Conservation (phyloP, 345 rosid genomes). For the Brassica incana region DNA sequence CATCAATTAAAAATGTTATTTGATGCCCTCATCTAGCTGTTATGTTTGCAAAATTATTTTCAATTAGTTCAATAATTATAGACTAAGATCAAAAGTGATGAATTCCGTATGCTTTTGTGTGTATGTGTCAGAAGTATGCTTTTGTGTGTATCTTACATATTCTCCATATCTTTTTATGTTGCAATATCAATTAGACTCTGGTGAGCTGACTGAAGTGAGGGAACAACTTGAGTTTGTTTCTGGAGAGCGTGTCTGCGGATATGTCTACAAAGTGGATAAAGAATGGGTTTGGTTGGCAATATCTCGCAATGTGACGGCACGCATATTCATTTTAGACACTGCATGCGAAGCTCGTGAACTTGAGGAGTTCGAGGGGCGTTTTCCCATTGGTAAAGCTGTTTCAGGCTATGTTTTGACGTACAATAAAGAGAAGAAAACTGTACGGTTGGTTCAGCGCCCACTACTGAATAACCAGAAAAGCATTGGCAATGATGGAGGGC, state of each 20-base stretch:
- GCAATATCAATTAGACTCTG: conserved; percentile 45
- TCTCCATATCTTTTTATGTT: conserved; percentile 19
- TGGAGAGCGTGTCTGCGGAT: conserved; percentile 66
- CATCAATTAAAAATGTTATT: neutral
- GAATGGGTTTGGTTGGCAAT: conserved; percentile 88
- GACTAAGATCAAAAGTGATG: neutral
- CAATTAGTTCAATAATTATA: neutral
- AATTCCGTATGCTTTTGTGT: conserved; percentile 14
- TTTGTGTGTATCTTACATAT: conserved; percentile 3
- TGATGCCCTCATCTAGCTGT: neutral
- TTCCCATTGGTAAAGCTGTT: conserved; percentile 64
- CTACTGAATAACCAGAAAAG: conserved; percentile 31
- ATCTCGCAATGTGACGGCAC: conserved; percentile 74
- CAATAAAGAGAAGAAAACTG: conserved; percentile 64
- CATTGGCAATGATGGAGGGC: conserved; percentile 30
- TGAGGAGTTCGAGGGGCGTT: conserved; percentile 60
- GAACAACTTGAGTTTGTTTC: conserved; percentile 54
- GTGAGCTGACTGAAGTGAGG: conserved; percentile 36
- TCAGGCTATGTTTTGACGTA: conserved; percentile 62
- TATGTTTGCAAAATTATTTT: neutral
- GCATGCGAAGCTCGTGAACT: conserved; percentile 71
- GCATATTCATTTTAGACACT: conserved; percentile 72
- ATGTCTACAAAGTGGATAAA: conserved; percentile 79
- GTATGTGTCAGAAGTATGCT: conserved; percentile 10
- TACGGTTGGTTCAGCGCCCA: conserved; percentile 72